Percentiles rank a stretch among this genome's conserved stretches.
phyloP scores from a whole-genome alignment of 345 rosid genomes.

The Lepidium africanum region DNA sequence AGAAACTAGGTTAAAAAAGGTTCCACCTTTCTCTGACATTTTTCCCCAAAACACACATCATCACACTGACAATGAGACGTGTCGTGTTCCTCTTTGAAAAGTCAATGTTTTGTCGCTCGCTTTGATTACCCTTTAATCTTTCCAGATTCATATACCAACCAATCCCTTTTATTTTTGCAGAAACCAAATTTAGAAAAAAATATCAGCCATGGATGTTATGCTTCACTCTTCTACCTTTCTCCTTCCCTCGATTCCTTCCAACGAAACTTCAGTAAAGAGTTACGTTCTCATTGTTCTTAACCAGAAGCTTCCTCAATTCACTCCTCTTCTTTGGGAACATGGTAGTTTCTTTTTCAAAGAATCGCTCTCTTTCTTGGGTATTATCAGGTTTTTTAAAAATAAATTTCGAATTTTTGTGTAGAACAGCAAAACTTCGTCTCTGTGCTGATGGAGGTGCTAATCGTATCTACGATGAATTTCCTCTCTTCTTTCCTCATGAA shows the following conservation, averaged over 20 bases:
- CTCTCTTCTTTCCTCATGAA: slow-evolving; percentile 53
- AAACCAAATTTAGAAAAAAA: no score
- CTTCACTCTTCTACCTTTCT: slow-evolving; percentile 69
- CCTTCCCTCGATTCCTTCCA: slow-evolving; percentile 39
- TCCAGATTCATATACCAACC: no score
- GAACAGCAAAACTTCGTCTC: slow-evolving; percentile 71
- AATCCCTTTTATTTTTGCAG: no score
- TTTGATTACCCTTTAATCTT: no score
- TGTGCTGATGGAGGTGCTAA: slow-evolving; percentile 99
- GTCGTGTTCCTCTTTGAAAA: no score
- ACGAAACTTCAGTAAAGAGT: slow-evolving; percentile 16
- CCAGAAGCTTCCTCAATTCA: slow-evolving; percentile 61
- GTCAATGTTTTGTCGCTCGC: no score
- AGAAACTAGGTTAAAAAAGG: no score
- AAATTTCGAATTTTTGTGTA: slow-evolving; percentile 20
- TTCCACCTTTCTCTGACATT: no score
- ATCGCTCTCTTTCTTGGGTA: background rate
- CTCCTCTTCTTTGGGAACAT: slow-evolving; percentile 84
- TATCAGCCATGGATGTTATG: slow-evolving; percentile 51
- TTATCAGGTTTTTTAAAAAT: background rate
- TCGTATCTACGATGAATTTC: slow-evolving; percentile 84
- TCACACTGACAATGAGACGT: no score
- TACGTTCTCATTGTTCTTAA: slow-evolving; percentile 74
- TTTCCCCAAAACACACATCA: no score
- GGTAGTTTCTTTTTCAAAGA: slow-evolving; percentile 29